Evolutionary conservation across 129 eudicot genomes (phyloP), one percentile per base, ranked within the genome.

Genomic region (Lactuca sativa): DNA sequence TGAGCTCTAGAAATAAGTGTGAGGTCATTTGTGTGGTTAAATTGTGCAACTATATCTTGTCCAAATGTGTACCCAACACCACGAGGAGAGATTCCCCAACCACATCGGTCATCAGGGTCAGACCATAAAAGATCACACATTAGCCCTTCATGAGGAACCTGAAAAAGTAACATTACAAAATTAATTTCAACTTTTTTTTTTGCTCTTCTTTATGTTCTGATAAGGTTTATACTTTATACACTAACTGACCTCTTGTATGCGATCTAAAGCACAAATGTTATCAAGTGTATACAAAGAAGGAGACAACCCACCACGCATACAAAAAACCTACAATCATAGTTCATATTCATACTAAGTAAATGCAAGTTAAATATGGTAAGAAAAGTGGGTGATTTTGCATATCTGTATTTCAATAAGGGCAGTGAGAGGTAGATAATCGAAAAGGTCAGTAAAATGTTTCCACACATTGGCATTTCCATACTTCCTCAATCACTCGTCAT

Each of bases 371-470:
- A 44, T 32, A 43, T 25, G 56, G 1, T 41, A 40, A 21, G 31
- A 4, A 38, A 56, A 17, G 33, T 77, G 40, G 51, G 52, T 62
- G 9, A 15, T 47, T 11, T 11, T 47, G 52, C 3, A 47, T 47
- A 91, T 95, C 98, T 86, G 96, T 63, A 91, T 86, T 83, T 88
- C 96, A 34, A 89, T 86, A 69, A 92, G 91, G 54, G 98, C 91
- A 62, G 91, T 89, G 61, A 92, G 80, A 48, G 95, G 96, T 64
- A 89, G 80, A 75, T 92, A 89, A 81, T 86, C 96, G 76, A 92
- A 89, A 40, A 89, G 95, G 80, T 86, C 98, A 11, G 96, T 92
- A 66, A 88, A 88, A 74, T 70, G 85, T 82, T 86, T 88, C 91
- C 96, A 86, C 55, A 89, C 95, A 77, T 84, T 86, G 30, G 93